These are phyloP conservation scores for Phytopythium mirpurense DNA, from an alignment of 352 stramenopile genomes.

Conservation along the genomic window DNA sequence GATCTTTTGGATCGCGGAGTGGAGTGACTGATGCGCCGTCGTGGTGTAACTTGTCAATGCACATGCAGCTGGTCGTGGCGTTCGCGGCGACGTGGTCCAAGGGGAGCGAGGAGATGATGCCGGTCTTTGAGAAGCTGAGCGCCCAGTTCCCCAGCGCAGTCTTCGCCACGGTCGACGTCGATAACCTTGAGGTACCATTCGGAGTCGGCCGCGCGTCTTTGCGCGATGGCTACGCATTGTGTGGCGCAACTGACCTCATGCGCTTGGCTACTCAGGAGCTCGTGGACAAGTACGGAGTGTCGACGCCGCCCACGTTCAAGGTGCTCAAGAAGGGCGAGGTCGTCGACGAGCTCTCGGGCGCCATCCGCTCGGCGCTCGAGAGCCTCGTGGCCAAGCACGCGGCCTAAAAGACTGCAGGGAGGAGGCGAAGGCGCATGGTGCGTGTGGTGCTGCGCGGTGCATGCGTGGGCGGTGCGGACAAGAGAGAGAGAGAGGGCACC, in stretches of 20 bases:
- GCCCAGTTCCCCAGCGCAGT: conserved; percentile 35
- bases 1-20: background rate
- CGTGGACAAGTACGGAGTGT: conserved; percentile 59
- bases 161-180: conserved; percentile 79
- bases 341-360: conserved; percentile 83
- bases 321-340: conserved; percentile 88
- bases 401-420: background rate
- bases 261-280: conserved; percentile 27
- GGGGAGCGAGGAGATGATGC: conserved; percentile 73
- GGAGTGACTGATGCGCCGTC: background rate
- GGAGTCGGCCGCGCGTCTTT: background rate
- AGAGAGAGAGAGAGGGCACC: background rate
- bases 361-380: conserved; percentile 55
- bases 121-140: conserved; percentile 73
- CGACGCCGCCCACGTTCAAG: conserved; percentile 91
- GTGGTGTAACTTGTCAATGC: background rate
- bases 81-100: conserved; percentile 86
- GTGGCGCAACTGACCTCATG: background rate
- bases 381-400: conserved; percentile 48
- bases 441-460: background rate
- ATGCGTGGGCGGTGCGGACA: too few relatives aligned
- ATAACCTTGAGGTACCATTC: conserved; percentile 47
- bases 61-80: conserved; percentile 65
- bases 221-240: background rate
- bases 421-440: too few relatives aligned